A percentile compares a stretch with the other conserved stretches of the same genome.
Conservation (phyloP, 208 protist genomes). For the Trypanosoma cruzi region DNA sequence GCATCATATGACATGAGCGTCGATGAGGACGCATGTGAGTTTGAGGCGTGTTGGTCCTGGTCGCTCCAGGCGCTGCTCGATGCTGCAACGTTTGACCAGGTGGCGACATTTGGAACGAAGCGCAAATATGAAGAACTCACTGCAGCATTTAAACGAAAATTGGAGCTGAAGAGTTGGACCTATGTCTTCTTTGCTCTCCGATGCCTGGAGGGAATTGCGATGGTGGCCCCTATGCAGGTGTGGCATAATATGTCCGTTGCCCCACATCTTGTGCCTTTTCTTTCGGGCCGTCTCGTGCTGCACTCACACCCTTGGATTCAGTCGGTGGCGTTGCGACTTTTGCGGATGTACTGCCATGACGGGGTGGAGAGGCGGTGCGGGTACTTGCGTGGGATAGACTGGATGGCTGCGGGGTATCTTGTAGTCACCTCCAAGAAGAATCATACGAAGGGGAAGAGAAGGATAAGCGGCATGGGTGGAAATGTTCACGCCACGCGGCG, state of each 20-base stretch:
- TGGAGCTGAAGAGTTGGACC: conserved; percentile 70
- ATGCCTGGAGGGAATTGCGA: conserved; percentile 61
- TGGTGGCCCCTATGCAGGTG: conserved; percentile 45
- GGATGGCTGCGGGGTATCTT: conserved; percentile 8
- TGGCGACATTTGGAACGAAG: conserved; percentile 30
- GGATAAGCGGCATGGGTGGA: not conserved
- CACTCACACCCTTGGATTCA: conserved; percentile 90
- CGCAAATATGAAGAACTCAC: conserved; percentile 21
- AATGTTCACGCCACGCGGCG: not conserved
- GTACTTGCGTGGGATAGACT: conserved; percentile 50
- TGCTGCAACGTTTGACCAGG: conserved; percentile 72
- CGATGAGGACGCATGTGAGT: conserved; percentile 35
- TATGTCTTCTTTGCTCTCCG: conserved; percentile 85
- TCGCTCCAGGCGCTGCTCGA: conserved; percentile 58
- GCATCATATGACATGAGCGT: conserved; percentile 21
- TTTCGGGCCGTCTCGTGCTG: conserved; percentile 46
- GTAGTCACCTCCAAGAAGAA: not conserved
- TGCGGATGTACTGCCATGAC: conserved; percentile 78
- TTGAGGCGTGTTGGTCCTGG: conserved; percentile 63
- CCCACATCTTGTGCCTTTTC: conserved; percentile 40
- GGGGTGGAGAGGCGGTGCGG: conserved; percentile 57
- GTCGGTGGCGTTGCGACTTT: conserved; percentile 62
- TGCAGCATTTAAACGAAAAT: conserved; percentile 50
- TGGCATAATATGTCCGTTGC: conserved; percentile 44
- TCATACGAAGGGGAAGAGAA: conserved; percentile 9